Base-by-base conservation (phyloP, 306 rosid genomes). In the Glycine latifolia region DNA sequence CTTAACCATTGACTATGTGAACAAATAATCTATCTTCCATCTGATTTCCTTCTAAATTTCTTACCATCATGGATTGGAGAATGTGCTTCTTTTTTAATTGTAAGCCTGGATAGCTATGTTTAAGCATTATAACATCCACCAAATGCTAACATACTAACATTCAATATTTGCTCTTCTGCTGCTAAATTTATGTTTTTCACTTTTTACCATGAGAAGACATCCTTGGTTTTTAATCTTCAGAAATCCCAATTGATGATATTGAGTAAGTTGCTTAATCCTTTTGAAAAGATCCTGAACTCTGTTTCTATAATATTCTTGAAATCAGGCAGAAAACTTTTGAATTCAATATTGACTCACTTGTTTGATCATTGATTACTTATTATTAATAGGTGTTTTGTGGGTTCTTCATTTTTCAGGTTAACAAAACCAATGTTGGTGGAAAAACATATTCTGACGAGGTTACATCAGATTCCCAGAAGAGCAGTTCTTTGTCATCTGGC, bases 391-490 rank as follows among this genome's bases (percentile, higher is more conserved):
- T 81, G 10, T 67, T 56, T 55, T 69, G 31, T 63, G 60, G 71
- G 76, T 86, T 46, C 69, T 79, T 82, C 73, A 63, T 13, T 53
- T 68, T 49, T 78, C 84, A 94, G 98, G 92, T 95, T 60, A 85
- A 86, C 83, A 94, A 90, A 85, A 86, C 91, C 81, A 91, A 85
- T 87, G 20, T 82, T 71, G 90, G 92, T 83, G 89, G 87, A 72
- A 83, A 80, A 17, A 55, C 80, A 79, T 88, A 85, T 78, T 78
- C 77, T 61, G 87, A 82, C 54, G 91, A 82, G 74, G 78, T 79
- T 78, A 65, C 89, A 77, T 79, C 92, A 67, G 89, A 87, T 77
- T 88, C 92, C 65, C 85, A 66, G 56, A 86, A 76, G 49, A 86
- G 85, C 8, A 92, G 95, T 67, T 88, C 90, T 85, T 68, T 15